phyloP scores from a whole-genome alignment of 192 early-diverging fungal genomes.

The Coemansia interrupta region DNA sequence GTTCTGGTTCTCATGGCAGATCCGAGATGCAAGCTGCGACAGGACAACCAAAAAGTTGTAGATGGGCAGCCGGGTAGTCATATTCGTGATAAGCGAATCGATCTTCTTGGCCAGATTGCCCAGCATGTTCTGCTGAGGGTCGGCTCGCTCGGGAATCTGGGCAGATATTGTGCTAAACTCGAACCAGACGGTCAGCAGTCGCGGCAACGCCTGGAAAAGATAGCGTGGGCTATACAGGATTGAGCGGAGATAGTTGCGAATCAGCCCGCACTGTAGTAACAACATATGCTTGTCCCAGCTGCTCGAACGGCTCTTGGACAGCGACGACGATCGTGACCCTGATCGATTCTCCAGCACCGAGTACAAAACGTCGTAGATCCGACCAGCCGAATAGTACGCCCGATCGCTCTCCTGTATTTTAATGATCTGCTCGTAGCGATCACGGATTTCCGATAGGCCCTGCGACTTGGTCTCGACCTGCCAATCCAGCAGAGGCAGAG shows the following conservation, averaged over 20 bases:
- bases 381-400: constrained; percentile 43
- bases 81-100: constrained; percentile 52
- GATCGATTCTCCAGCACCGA: constrained; percentile 17
- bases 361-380: constrained; percentile 38
- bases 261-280: constrained; percentile 43
- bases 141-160: constrained; percentile 14
- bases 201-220: constrained; percentile 80
- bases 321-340: background rate
- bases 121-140: constrained; percentile 42
- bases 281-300: constrained; percentile 23
- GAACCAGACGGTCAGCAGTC: constrained; percentile 83
- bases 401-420: constrained; percentile 46
- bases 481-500: constrained; percentile 33
- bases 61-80: constrained; percentile 60
- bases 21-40: constrained; percentile 83
- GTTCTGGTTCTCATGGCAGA: constrained; percentile 67
- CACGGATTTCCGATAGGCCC: constrained; percentile 11
- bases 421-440: constrained; percentile 30
- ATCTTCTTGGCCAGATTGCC: constrained; percentile 53
- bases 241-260: constrained; percentile 50
- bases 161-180: constrained; percentile 57
- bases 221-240: constrained; percentile 70
- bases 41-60: constrained; percentile 76
- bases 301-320: constrained; percentile 21
- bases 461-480: constrained; percentile 35